phyloP scores from a whole-genome alignment of 768 basidiomycete genomes.

The Termitomyces sp. region DNA sequence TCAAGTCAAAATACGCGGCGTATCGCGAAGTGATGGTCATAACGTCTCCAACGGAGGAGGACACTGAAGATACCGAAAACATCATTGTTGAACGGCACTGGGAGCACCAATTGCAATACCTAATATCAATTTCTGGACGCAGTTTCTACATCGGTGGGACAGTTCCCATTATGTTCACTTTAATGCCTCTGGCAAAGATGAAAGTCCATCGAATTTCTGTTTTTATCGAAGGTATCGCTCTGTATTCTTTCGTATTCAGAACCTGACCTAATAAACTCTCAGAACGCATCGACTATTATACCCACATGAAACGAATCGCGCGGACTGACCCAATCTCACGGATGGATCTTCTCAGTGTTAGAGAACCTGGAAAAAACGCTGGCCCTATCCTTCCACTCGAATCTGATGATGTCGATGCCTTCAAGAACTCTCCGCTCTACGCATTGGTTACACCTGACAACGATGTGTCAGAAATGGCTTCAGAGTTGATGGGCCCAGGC shows the following conservation, averaged over 20 bases:
- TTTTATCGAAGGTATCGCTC: conserved; percentile 71
- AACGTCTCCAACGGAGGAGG: conserved; percentile 75
- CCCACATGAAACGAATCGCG: conserved; percentile 61
- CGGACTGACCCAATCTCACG: conserved; percentile 67
- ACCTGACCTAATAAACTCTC: neutral
- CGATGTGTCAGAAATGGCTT: conserved; percentile 55
- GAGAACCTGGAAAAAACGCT: conserved; percentile 50
- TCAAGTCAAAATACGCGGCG: conserved; percentile 70
- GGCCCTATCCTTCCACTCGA: conserved; percentile 76
- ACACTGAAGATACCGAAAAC: conserved; percentile 78
- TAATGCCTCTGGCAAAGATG: conserved; percentile 83
- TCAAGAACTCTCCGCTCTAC: conserved; percentile 66
- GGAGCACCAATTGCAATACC: conserved; percentile 86
- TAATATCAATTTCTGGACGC: conserved; percentile 70
- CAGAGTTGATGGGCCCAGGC: conserved; percentile 70
- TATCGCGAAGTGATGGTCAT: conserved; percentile 74
- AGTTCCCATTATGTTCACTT: conserved; percentile 74
- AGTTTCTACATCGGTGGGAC: conserved; percentile 82
- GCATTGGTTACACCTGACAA: conserved; percentile 46
- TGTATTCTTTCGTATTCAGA: neutral
- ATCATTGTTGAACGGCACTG: conserved; percentile 86
- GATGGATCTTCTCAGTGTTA: conserved; percentile 62
- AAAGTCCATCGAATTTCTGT: conserved; percentile 75
- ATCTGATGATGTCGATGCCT: conserved; percentile 63
- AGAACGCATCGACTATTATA: conserved; percentile 86